These are phyloP conservation scores for Aureobasidium melanogenum DNA, from an alignment of 2,329 filamentous ascomycete species.

Conservation along the genomic window DNA sequence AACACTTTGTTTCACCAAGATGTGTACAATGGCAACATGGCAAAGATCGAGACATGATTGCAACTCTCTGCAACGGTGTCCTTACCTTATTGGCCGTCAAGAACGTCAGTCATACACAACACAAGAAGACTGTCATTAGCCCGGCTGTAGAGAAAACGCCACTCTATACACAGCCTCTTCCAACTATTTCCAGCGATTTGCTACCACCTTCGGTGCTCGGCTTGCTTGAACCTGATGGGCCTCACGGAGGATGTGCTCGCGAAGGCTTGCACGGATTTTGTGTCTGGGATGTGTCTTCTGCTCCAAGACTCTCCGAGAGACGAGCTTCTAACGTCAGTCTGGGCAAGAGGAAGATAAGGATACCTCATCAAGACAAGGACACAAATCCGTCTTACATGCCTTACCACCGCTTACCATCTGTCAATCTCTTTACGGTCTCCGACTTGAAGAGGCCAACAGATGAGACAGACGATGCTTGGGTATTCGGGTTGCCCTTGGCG, in stretches of 20 bases:
- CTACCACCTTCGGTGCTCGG: conserved; percentile 12
- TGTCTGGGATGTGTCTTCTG: conserved; percentile 22
- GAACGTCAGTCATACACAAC: conserved; percentile 30
- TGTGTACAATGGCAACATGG: conserved; percentile 60
- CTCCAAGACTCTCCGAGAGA: neutral
- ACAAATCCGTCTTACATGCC: conserved; percentile 93
- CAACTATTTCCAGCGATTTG: conserved; percentile 13
- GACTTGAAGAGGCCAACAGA: conserved; percentile 9
- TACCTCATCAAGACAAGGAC: conserved; percentile 66
- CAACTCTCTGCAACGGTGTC: conserved; percentile 55
- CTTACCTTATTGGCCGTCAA: conserved; percentile 58
- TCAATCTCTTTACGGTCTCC: conserved; percentile 63
- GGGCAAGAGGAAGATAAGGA: neutral
- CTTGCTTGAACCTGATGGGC: conserved; percentile 12
- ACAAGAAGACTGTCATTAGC: conserved; percentile 44
- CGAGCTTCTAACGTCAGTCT: neutral
- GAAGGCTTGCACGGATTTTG: conserved; percentile 31
- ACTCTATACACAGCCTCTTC: conserved; percentile 12
- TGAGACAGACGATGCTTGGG: neutral
- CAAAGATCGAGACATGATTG: conserved; percentile 53
- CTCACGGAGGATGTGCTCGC: conserved; percentile 18
- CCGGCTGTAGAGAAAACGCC: conserved; percentile 16
- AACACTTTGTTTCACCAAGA: conserved; percentile 44
- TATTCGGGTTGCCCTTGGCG: conserved; percentile 9
- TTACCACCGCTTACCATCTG: conserved; percentile 83